These are phyloP conservation scores for Stephania japonica DNA, from an alignment of 164 flowering plant genomes.

Conservation along the genomic window DNA sequence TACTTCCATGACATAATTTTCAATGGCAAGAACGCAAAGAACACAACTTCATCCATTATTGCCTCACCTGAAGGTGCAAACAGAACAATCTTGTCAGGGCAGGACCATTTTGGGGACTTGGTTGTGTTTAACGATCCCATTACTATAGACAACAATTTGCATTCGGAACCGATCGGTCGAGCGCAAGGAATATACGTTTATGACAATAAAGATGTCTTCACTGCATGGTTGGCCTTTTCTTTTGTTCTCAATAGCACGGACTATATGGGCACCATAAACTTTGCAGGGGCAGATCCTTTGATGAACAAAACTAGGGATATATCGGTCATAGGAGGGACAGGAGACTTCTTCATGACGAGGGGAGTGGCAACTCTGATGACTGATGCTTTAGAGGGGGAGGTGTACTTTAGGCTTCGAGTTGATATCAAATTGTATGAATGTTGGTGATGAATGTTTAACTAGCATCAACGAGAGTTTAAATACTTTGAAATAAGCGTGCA, in stretches of 20 bases:
- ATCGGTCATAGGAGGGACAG: conserved; percentile 76
- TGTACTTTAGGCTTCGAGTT: conserved; percentile 56
- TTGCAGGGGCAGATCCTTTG: conserved; percentile 66
- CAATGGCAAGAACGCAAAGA: conserved; percentile 52
- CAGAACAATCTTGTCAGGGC: conserved; percentile 36
- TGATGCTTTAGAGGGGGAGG: conserved; percentile 64
- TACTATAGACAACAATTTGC: conserved; percentile 58
- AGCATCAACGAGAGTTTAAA: too few relatives aligned
- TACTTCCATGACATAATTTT: conserved; percentile 71
- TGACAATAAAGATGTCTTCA: conserved; percentile 44
- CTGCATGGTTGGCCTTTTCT: conserved; percentile 61
- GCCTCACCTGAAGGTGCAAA: conserved; percentile 61
- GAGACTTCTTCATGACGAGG: conserved; percentile 82
- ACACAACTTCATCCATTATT: conserved; percentile 68
- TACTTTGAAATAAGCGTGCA: too few relatives aligned
- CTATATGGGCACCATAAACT: conserved; percentile 51
- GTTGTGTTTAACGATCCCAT: conserved; percentile 82
- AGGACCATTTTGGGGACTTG: conserved; percentile 58
- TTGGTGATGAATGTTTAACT: conserved; percentile 13
- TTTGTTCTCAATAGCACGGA: conserved; percentile 58
- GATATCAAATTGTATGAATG: conserved; percentile 81
- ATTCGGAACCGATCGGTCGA: conserved; percentile 57
- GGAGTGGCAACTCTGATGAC: conserved; percentile 65
- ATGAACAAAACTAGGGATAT: conserved; percentile 70
- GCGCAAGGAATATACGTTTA: conserved; percentile 82